Conservation (phyloP, 2,329 filamentous ascomycete species). For the Hymenoscyphus scutula region DNA sequence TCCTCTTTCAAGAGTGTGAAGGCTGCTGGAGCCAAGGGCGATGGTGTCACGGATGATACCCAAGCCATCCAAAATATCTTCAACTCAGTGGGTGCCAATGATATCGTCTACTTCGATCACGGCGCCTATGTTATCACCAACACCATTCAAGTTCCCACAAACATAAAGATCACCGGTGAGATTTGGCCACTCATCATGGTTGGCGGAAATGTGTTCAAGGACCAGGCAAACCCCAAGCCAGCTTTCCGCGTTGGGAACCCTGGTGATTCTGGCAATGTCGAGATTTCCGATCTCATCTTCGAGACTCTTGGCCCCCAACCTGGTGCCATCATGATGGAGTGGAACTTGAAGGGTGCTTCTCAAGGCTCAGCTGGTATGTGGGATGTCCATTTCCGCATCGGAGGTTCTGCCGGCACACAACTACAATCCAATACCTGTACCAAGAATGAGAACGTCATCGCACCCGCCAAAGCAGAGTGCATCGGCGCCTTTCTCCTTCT, state of each 20-base stretch:
- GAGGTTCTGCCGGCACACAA: constrained; percentile 78
- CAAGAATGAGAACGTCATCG: constrained; percentile 62
- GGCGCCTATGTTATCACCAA: constrained; percentile 63
- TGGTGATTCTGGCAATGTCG: constrained; percentile 75
- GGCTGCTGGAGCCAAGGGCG: constrained; percentile 77
- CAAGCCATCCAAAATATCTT: constrained; percentile 77
- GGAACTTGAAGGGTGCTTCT: constrained; percentile 71
- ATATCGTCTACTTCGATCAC: constrained; percentile 73
- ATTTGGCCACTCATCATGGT: constrained; percentile 90
- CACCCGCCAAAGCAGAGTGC: constrained; percentile 64
- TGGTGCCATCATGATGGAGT: constrained; percentile 87
- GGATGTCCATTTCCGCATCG: constrained; percentile 95
- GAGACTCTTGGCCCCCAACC: constrained; percentile 76
- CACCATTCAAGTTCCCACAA: constrained; percentile 71
- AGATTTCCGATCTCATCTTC: constrained; percentile 86
- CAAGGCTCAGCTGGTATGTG: constrained; percentile 78
- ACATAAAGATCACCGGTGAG: constrained; percentile 86
- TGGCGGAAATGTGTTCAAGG: constrained; percentile 69
- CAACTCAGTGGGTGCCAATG: constrained; percentile 59
- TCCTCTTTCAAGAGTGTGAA: constrained; percentile 80
- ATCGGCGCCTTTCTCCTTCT: constrained; percentile 71
- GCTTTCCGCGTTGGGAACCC: constrained; percentile 80
- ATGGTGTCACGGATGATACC: constrained; percentile 81
- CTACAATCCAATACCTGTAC: constrained; percentile 73
- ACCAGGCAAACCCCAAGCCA: constrained; percentile 73